Conservation (phyloP, 805 yeast species). For the Yarrowia sp. region DNA sequence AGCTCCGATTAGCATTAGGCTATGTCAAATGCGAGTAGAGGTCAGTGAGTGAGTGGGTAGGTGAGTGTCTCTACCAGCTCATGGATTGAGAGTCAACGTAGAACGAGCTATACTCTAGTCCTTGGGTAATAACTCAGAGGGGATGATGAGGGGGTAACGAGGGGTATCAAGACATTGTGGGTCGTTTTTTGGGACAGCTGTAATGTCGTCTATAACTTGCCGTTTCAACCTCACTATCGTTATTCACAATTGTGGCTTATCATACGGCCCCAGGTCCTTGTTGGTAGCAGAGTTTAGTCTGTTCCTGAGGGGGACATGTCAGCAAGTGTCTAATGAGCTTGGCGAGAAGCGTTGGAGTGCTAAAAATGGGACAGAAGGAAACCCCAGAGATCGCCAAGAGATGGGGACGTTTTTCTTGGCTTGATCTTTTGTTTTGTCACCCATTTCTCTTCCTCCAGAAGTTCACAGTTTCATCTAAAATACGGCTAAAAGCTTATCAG, state of each 20-base stretch:
- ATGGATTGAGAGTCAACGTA: too few species aligned
- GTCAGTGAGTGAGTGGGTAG: too few species aligned
- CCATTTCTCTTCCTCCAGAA: background rate
- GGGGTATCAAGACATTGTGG: too few species aligned
- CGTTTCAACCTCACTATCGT: too few species aligned
- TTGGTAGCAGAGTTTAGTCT: background rate
- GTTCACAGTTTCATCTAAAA: slow-evolving; percentile 3
- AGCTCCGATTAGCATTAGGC: background rate
- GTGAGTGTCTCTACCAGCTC: too few species aligned
- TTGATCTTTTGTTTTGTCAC: too few species aligned
- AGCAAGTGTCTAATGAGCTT: slow-evolving; percentile 10
- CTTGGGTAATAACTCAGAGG: too few species aligned
- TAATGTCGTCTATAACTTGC: too few species aligned
- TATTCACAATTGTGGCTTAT: slow-evolving; percentile 14
- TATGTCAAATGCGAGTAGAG: background rate
- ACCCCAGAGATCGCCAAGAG: background rate
- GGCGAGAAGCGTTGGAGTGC: background rate
- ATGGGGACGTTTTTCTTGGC: too few species aligned
- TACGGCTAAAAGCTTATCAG: slow-evolving; percentile 25
- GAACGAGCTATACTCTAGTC: too few species aligned
- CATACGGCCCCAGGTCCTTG: slow-evolving; percentile 14
- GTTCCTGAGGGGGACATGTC: slow-evolving; percentile 1
- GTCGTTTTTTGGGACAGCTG: too few species aligned
- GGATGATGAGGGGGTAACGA: background rate
- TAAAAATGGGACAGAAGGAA: background rate